phyloP scores from a whole-genome alignment of 2,329 filamentous ascomycete species.

The Trichophyton rubrum region DNA sequence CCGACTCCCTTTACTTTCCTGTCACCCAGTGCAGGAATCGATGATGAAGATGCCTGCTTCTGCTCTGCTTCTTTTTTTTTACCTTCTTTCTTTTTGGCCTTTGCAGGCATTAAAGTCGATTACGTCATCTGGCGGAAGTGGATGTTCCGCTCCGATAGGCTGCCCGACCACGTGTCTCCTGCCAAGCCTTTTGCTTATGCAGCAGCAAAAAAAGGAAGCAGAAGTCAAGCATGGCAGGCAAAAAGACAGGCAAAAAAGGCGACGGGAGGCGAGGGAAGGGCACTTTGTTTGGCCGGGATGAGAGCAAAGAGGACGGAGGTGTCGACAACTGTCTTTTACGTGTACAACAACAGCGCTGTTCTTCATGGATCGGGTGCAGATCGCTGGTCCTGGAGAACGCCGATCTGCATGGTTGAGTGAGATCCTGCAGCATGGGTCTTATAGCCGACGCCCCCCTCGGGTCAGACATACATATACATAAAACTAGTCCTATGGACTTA shows the following conservation, averaged over 20 bases:
- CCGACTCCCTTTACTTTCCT: background rate
- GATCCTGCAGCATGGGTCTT: constrained; percentile 2
- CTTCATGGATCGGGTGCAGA: constrained; percentile 2
- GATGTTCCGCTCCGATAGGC: constrained; percentile 2
- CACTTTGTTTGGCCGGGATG: too few species aligned
- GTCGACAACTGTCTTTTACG: background rate
- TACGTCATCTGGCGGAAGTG: background rate
- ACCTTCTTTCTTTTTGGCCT: background rate
- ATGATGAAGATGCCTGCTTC: too few species aligned
- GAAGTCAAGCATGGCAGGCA: too few species aligned
- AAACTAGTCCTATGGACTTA: too few species aligned
- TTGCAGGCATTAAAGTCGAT: background rate
- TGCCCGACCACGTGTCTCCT: background rate
- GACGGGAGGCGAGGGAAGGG: too few species aligned
- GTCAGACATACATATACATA: background rate
- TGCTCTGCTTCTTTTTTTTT: background rate
- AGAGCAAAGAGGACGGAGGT: too few species aligned
- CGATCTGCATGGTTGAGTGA: background rate
- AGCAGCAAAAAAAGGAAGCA: background rate
- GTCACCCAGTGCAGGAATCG: background rate
- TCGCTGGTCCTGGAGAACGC: background rate
- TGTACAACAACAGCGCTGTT: background rate
- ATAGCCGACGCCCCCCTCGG: background rate
- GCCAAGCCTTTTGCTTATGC: background rate
- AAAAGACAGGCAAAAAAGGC: too few species aligned